Base-by-base conservation (phyloP, 2,329 filamentous ascomycete genomes). In the Colletotrichum cuscutae region DNA sequence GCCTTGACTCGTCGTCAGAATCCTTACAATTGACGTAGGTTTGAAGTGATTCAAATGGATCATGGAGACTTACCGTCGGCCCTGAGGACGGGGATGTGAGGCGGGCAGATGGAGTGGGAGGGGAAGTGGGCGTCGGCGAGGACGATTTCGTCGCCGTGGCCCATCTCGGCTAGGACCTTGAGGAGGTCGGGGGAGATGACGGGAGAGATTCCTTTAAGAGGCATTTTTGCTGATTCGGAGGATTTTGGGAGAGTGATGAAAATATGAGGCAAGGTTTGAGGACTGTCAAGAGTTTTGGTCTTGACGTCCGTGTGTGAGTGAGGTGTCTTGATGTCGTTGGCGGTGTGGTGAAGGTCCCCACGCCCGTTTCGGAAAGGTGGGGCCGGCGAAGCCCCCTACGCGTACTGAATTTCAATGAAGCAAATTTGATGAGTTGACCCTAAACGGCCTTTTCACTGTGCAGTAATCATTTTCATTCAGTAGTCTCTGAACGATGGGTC, bases 81-180 rank as follows among this genome's bases (percentile, higher is more conserved):
- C 13, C 70, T 53, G 12, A 72, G 26, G 15, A 72, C 70, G 13
- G 70, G 70, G 11, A 72, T 65, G 46, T 72, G 65, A 59, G 66
- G 70, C 46, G 70, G 70, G 59, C 70, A 72, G 46, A 72, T 72
- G 1, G 70, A 72, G 15, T 65, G 70, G n/a, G 70, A 68, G 37
- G 70, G 70, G 54, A 72, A 72, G 54, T 72, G 70, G 57, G 70
- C 70, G 54, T 72, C 70, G 6, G 70, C 66, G 1, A 72, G 66
- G 19, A 72, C 59, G 9, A 72, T 72, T 42, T 72, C 70, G 52
- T 72, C 70, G 32, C 70, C 70, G 42, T 72, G 70, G 8, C 70
- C 70, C 70, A 72, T 72, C 5, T 72, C 70, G 46, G 70, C 70
- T n/a, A 72, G 46, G 59, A 72, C 70, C 70, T 72, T 72, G 65